Base-by-base conservation (phyloP, 352 stramenopile genomes). In the Globisporangium mamillatum region DNA sequence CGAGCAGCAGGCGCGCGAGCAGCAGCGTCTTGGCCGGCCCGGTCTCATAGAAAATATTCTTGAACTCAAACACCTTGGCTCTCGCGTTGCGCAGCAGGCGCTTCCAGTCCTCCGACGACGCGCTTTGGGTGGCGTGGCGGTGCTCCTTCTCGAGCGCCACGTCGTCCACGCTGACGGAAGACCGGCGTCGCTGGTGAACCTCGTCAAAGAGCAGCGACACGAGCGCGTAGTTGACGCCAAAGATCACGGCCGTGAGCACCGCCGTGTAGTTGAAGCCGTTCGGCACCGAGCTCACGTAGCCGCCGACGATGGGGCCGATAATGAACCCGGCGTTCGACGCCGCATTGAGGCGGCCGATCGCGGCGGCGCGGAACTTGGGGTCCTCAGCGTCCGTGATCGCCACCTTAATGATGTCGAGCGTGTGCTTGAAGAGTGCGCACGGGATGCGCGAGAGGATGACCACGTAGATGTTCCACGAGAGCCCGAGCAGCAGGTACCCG, bases 241-340 rank as follows among this genome's bases (percentile, higher is more conserved):
- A 91, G 41, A 94, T 72, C 29, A 68, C 69, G 29, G 85, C 79
- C 16, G 86, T 92, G 60, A 94, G 74, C 68, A 94, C 73, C 38
- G 86, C 77, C 58, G 86, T 92, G 75, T 91, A 89, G 80, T 92
- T 90, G 73, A 94, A 94, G 32, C 86, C 86, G 50, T 91, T 80
- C 7, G 84, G 83, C 29, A 90, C 71, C 9, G 75, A 68, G 57
- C 86, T 86, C 25, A 94, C 76, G 67, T 88, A 92, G 53, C 86
- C 86, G 25, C 86, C 86, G 65, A 94, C 48, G 29, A 89, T 69
- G 1, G 86, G 86, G 0, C 86, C 86, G 56, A 94, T 68, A 63
- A 94, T 92, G 68, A 94, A 94, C 58, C 86, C 86, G 3, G 83
- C 82, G 58, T 80, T 94, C 50, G 84, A 79, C 2, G 80, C 84